Conservation (phyloP, 768 basidiomycete genomes). For the Cystobasidium ongulense region DNA sequence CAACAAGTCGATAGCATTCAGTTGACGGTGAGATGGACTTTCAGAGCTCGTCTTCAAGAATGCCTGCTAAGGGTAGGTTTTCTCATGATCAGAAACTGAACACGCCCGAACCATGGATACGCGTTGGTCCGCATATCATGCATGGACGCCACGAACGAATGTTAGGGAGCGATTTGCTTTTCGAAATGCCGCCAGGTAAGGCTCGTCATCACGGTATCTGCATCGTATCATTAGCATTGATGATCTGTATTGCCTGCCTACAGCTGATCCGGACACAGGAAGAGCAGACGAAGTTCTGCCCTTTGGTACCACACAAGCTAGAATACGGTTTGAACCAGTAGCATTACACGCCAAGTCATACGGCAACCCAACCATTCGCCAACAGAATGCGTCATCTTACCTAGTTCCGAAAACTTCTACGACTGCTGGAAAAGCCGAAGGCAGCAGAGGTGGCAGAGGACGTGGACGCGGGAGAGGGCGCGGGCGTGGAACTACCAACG, state of each 20-base stretch:
- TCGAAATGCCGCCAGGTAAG: not conserved
- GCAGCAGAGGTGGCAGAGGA: not conserved
- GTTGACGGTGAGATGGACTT: not conserved
- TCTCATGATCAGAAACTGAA: conserved; percentile 5
- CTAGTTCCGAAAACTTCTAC: not conserved
- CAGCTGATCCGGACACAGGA: conserved; percentile 4
- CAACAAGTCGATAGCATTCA: conserved; percentile 4
- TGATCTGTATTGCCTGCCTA: not conserved
- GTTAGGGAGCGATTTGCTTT: conserved; percentile 14
- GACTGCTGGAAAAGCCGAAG: not conserved
- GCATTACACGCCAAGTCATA: not conserved
- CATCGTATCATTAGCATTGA: no score
- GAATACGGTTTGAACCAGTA: conserved; percentile 9
- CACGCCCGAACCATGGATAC: conserved; percentile 1
- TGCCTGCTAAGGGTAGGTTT: no score
- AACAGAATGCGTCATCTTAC: not conserved
- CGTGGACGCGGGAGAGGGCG: not conserved
- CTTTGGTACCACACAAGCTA: not conserved
- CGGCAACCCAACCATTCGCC: not conserved
- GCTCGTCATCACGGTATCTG: no score
- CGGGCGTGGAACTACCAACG: not conserved
- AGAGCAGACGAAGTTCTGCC: not conserved
- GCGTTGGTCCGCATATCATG: not conserved
- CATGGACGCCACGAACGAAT: conserved; percentile 19
- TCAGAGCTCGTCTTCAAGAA: not conserved